phyloP scores from a whole-genome alignment of 768 basidiomycete genomes.

The Gyrodon lividus region DNA sequence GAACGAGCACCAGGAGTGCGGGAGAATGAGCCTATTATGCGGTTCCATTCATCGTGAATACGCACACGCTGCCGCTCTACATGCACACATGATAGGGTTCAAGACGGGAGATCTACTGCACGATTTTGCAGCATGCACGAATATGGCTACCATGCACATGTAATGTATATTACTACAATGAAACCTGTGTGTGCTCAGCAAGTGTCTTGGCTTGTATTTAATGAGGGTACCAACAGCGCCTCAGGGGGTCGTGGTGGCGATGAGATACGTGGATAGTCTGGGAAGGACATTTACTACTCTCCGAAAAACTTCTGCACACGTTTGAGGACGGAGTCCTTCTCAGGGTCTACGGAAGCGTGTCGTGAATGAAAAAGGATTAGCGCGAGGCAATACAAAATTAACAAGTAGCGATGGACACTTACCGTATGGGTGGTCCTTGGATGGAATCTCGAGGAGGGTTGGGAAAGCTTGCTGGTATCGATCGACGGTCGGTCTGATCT shows the following conservation, averaged over 20 bases:
- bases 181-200: constrained; percentile 22
- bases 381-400: background rate
- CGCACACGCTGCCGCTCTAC: constrained; percentile 12
- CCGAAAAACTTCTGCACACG: constrained; percentile 96
- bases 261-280: constrained; percentile 14
- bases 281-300: constrained; percentile 51
- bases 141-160: constrained; percentile 18
- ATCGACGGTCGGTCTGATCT: constrained; percentile 93
- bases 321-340: constrained; percentile 93
- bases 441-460: constrained; percentile 94
- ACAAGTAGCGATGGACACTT: constrained; percentile 22
- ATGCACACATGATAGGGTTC: constrained; percentile 6
- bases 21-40: constrained; percentile 70
- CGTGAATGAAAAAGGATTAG: constrained; percentile 10
- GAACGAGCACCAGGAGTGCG: constrained; percentile 64
- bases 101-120: constrained; percentile 9
- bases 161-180: constrained; percentile 26
- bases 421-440: constrained; percentile 99
- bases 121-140: constrained; percentile 12
- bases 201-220: constrained; percentile 7
- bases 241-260: constrained; percentile 5
- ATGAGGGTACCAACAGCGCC: constrained; percentile 8
- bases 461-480: constrained; percentile 96
- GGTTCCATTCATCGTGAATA: constrained; percentile 50
- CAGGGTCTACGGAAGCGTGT: constrained; percentile 64